These are phyloP conservation scores for Lactarius sp. DNA, from an alignment of 768 basidiomycete genomes.

Conservation along the genomic window DNA sequence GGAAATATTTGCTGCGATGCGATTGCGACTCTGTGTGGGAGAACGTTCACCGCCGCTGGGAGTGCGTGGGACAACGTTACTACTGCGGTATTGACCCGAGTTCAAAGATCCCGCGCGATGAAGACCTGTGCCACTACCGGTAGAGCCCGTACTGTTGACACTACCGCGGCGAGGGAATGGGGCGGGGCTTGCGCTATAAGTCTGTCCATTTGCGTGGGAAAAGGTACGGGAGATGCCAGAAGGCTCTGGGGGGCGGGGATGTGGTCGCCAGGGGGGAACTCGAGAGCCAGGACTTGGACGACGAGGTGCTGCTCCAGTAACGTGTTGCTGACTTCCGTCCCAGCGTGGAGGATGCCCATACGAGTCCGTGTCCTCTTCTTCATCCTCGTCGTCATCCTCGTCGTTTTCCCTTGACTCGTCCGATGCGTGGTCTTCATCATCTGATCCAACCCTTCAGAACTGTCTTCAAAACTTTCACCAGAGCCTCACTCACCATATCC, in stretches of 20 bases:
- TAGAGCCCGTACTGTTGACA: slow-evolving; percentile 20
- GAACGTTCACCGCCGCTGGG: neutral
- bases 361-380: neutral
- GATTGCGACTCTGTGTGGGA: slow-evolving; percentile 24
- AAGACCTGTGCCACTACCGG: slow-evolving; percentile 24
- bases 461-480: neutral
- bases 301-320: too few relatives aligned
- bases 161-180: slow-evolving; percentile 35
- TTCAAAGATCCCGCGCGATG: slow-evolving; percentile 16
- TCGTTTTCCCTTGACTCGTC: neutral
- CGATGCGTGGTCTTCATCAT: neutral
- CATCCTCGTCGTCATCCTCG: slow-evolving; percentile 8
- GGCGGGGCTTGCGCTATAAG: slow-evolving; percentile 32
- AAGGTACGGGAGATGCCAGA: slow-evolving; percentile 23
- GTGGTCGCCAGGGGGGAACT: neutral
- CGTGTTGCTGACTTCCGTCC: too few relatives aligned
- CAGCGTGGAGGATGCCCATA: too few relatives aligned
- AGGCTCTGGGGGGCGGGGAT: slow-evolving; percentile 7
- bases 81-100: slow-evolving; percentile 12
- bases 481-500: slow-evolving; percentile 6
- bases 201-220: slow-evolving; percentile 35
- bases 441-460: neutral
- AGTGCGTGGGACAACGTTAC: slow-evolving; percentile 19
- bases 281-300: slow-evolving; percentile 13
- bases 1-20: slow-evolving; percentile 2